Base-by-base conservation (phyloP, 768 basidiomycete species). In the Boletales sp. region DNA sequence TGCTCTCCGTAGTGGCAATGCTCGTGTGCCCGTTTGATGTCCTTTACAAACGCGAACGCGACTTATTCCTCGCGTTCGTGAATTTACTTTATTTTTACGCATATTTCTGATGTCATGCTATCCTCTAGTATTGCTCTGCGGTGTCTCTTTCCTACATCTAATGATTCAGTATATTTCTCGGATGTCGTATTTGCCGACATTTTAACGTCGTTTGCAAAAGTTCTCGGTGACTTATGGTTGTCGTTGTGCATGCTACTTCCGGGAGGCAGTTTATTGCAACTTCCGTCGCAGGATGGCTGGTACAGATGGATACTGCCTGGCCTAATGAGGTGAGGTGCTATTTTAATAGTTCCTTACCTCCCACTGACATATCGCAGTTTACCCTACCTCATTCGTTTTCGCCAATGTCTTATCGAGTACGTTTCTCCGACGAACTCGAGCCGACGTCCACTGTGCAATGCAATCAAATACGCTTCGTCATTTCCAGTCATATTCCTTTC, bases 401-500 rank as follows among this genome's bases (percentile, higher is more conserved):
- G 93, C n/a, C 97, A 98, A 69, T 99, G 97, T 63, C 51, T 95
- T 12, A 78, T 88, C 54, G 97, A 98, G 64, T 90, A 89, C 67
- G 78, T 65, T 53, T 76, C 76, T 52, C 81, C 75, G 30, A 68
- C 73, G 17, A 88, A 86, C 57, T 75, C 78, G 34, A 86, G 80
- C 53, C 76, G 76, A 19, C 83, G 89, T 32, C 87, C 92, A 2
- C 73, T 98, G 18, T 82, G 80, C 70, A 99, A 98, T 66, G 95
- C 94, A 0, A 64, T 94, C 51, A 99, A 99, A 77, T 99, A 99
- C 64, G 92, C 93, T 1, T 87, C 94, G 14, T 86, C 97, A 0
- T 97, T 99, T 67, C 97, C 97, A 14, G 93, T 97, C 39, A 97
- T 99, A 53, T 86, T 86, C 61, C 77, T 99, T 30, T 94, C 93